Percentiles rank a stretch among this genome's conserved stretches.
These are phyloP conservation scores for Hypoxylon sp. DNA, from an alignment of 2,329 filamentous ascomycete genomes.

Conservation along the genomic window DNA sequence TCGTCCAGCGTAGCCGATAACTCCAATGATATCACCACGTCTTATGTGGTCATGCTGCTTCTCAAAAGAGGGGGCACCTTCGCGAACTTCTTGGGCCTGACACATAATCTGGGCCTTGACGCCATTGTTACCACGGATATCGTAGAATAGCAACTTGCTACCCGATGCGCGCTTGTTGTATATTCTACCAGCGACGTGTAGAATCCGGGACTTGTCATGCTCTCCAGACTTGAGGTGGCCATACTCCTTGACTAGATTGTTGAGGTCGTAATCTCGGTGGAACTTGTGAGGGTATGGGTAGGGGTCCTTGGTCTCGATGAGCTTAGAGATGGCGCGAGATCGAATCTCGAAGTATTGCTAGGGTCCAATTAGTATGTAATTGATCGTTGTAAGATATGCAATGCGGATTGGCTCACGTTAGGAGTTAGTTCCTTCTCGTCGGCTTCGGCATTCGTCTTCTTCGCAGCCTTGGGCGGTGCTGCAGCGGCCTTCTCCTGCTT, in stretches of 20 bases:
- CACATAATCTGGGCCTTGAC: constrained; percentile 91
- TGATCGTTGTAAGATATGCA: constrained; percentile 21
- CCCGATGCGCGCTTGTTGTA: constrained; percentile 89
- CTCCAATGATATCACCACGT: constrained; percentile 92
- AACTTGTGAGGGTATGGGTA: constrained; percentile 95
- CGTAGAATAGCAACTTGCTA: constrained; percentile 92
- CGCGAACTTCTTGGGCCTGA: constrained; percentile 82
- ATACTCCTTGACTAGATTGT: constrained; percentile 84
- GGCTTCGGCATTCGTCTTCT: constrained; percentile 66
- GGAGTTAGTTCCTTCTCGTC: constrained; percentile 81
- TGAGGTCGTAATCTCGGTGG: constrained; percentile 85
- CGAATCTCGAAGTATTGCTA: constrained; percentile 92
- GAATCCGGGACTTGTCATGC: constrained; percentile 78
- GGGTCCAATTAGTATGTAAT: constrained; percentile 5
- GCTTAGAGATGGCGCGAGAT: constrained; percentile 82
- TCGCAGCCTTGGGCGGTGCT: constrained; percentile 71
- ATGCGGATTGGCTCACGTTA: constrained; percentile 67
- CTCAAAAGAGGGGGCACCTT: constrained; percentile 78
- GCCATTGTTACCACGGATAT: constrained; percentile 74
- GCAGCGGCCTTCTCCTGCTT: constrained; percentile 88
- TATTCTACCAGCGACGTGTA: constrained; percentile 87
- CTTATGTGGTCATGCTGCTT: constrained; percentile 91
- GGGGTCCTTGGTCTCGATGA: constrained; percentile 78
- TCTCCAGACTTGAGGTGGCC: constrained; percentile 90
- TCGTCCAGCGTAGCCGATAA: constrained; percentile 85